Base-by-base conservation (phyloP, 139 green algal genomes). In the Pedinophyceae sp. region DNA sequence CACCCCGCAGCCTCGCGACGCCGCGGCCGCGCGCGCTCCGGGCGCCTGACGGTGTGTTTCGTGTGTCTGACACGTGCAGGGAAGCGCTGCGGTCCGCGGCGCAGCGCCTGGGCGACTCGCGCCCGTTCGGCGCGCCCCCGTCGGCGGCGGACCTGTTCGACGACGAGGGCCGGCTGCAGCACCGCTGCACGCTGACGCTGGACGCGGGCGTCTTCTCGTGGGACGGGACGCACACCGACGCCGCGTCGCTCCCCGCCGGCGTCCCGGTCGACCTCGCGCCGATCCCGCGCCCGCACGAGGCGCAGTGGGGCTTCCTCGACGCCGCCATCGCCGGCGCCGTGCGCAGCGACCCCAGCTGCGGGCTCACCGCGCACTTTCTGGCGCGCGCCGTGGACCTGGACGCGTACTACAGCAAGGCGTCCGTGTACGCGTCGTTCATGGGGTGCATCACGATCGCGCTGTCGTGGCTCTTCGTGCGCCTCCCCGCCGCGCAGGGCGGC, bases 351-450 rank as follows among this genome's bases (percentile, higher is more conserved):
- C n/a, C 38, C 3, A 71, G 77, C 38, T 86, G 77, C 59, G 67
- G 61, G 19, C 41, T 80, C 4, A 15, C 28, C 22, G 48, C 89
- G 22, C 17, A 59, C 13, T 45, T 89, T 26, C 75, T 71, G 27
- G 66, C 66, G 6, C 58, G 50, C 1, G 70, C 62, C 2, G 57
- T 80, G 4, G 67, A 81, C 40, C 46, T 86, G 61, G 73, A 90
- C 57, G 52, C 50, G 18, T 83, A 79, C 52, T 82, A 79, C 34
- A 66, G 64, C 39, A 88, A 92, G 64, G 77, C 71, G 10, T 54
- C 80, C 23, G 84, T 80, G 27, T 92, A 92, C 68, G 81, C 74
- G 6, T 57, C 82, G 22, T 70, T 88, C 60, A 58, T 86, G 26
- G 78, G 69, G 1, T 64, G 62, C 24, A 22, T 83, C 18, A 68